Base-by-base conservation (phyloP, 2,329 filamentous ascomycete genomes). In the Penicillium sp. region DNA sequence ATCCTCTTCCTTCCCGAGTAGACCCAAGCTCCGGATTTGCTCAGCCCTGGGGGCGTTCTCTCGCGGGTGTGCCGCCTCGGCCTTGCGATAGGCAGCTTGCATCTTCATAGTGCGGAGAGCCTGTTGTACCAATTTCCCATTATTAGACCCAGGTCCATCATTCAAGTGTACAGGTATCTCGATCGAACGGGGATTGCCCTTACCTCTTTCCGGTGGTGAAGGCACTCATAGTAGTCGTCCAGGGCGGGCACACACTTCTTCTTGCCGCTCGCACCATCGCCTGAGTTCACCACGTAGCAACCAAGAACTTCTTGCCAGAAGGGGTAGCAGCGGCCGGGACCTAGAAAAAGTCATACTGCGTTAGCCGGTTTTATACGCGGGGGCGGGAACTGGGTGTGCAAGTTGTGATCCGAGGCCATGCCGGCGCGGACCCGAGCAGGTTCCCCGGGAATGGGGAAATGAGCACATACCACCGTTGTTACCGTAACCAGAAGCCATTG, bases 251-350 rank as follows among this genome's bases (percentile, higher is more conserved):
- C 79, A 75, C 95, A 99, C 79, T 96, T 96, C 76, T 87, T 89
- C 81, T 92, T 94, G 66, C 90, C 90, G 65, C 85, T 82, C 71
- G 92, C 89, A 54, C 93, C 89, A 63, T 88, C 81, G 63, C 83
- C 84, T 54, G 91, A 91, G 81, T 97, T 97, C 73, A 96, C 87
- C 59, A 97, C 92, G 77, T 99, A 99, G 85, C 94, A 99, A 70
- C 92, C 92, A 74, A 99, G 89, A 64, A 97, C 87, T 79, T 99
- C 94, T 80, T 99, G 94, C 94, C 94, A 99, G 85, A 97, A 99
- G 73, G 92, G 90, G 82, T 96, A 97, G 86, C 94, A 99, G 77
- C 93, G 90, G 69, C 81, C 83, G 64, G 84, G 83, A 70, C 86
- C 85, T 88, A 69, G 37, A 53, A 47, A 54, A 50, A 48, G 58